Evolutionary conservation across 148 eudicot species (phyloP).

Genomic region (Camellia japonica): DNA sequence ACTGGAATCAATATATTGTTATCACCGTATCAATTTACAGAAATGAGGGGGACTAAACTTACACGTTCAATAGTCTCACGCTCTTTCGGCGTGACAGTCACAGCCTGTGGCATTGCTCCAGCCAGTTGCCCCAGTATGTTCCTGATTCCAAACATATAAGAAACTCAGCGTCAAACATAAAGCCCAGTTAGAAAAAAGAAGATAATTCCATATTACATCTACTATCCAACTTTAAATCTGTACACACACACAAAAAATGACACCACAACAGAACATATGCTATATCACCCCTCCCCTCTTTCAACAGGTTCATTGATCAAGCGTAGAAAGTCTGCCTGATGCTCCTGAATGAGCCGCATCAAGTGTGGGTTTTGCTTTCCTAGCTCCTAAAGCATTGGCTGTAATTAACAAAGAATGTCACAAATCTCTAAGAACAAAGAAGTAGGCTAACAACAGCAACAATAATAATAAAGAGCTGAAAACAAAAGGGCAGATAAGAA

Average conservation of each 20-base stretch:
- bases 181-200: background rate
- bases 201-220: background rate
- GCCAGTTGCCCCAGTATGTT: constrained; percentile 58
- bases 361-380: constrained; percentile 86
- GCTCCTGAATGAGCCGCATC: constrained; percentile 81
- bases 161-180: background rate
- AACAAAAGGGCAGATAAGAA: background rate
- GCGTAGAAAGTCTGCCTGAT: constrained; percentile 79
- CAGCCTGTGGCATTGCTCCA: constrained; percentile 63
- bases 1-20: background rate
- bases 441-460: background rate
- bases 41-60: constrained; percentile 25
- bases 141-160: constrained; percentile 30
- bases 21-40: background rate
- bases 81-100: constrained; percentile 78
- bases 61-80: constrained; percentile 86
- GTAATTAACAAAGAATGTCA: constrained; percentile 20
- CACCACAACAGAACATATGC: background rate
- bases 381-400: constrained; percentile 92
- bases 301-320: constrained; percentile 81
- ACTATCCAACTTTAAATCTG: background rate
- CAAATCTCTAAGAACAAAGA: constrained; percentile 9
- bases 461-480: no score
- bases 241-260: background rate
- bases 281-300: constrained; percentile 56